These are phyloP conservation scores for Didymella arachidicola DNA, from an alignment of 2,329 filamentous ascomycete species.

Conservation along the genomic window DNA sequence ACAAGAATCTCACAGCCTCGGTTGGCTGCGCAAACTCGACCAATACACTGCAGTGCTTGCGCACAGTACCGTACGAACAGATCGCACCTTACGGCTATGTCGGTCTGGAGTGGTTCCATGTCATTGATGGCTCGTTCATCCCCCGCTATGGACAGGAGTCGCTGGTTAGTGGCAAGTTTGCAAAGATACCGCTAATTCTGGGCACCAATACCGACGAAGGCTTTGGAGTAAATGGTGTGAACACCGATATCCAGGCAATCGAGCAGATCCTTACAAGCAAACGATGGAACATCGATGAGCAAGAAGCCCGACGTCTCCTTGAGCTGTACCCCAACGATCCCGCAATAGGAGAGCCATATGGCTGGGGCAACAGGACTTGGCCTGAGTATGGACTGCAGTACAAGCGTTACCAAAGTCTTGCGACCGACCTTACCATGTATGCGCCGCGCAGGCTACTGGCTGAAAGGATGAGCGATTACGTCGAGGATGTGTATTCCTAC, in stretches of 20 bases:
- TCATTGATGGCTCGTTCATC: slow-evolving; percentile 41
- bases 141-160: slow-evolving; percentile 46
- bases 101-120: slow-evolving; percentile 44
- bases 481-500: slow-evolving; percentile 37
- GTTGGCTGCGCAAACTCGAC: slow-evolving; percentile 35
- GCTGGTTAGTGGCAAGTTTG: slow-evolving; percentile 60
- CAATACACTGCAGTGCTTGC: slow-evolving; percentile 40
- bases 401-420: slow-evolving; percentile 41
- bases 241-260: slow-evolving; percentile 51
- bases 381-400: slow-evolving; percentile 39
- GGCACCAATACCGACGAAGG: slow-evolving; percentile 73
- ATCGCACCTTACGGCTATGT: slow-evolving; percentile 40
- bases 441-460: slow-evolving; percentile 38
- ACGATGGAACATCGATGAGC: slow-evolving; percentile 37
- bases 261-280: slow-evolving; percentile 45
- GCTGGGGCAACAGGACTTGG: slow-evolving; percentile 43
- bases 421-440: slow-evolving; percentile 41
- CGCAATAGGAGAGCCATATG: slow-evolving; percentile 55
- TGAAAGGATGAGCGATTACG: slow-evolving; percentile 33
- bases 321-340: slow-evolving; percentile 50
- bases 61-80: slow-evolving; percentile 35
- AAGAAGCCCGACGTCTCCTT: slow-evolving; percentile 32
- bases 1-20: slow-evolving; percentile 37
- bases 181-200: slow-evolving; percentile 68
- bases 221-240: slow-evolving; percentile 60